phyloP scores from a whole-genome alignment of 768 basidiomycete species.

The Lactarius pseudohatsudake region DNA sequence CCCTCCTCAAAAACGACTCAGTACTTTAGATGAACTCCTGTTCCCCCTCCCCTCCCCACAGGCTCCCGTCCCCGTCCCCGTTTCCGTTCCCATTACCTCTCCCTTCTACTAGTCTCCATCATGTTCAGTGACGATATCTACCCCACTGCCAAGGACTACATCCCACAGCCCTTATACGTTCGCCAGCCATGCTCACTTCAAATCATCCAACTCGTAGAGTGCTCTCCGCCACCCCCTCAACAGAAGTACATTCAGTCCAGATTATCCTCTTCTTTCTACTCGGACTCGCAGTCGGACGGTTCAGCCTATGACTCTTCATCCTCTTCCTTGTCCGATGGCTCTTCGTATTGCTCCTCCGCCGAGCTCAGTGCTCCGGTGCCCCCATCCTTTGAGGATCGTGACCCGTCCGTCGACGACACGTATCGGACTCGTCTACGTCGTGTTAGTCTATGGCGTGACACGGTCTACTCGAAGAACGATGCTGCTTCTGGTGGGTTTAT shows the following conservation, averaged over 20 bases:
- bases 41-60: constrained; percentile 13
- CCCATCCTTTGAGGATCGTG: constrained; percentile 19
- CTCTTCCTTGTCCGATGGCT: constrained; percentile 45
- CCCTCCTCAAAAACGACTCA: constrained; percentile 23
- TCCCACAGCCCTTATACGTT: constrained; percentile 28
- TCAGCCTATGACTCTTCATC: constrained; percentile 45
- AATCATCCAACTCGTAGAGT: constrained; percentile 31
- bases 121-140: constrained; percentile 30
- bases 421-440: constrained; percentile 59
- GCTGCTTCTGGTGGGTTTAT: constrained; percentile 15
- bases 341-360: constrained; percentile 75
- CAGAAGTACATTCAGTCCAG: constrained; percentile 34
- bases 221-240: constrained; percentile 31
- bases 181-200: constrained; percentile 27
- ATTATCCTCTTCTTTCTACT: constrained; percentile 33
- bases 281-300: constrained; percentile 25
- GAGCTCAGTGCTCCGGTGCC: constrained; percentile 32
- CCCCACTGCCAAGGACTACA: constrained; percentile 20
- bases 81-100: not conserved
- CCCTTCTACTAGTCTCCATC: constrained; percentile 21
- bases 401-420: constrained; percentile 46
- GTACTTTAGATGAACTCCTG: constrained; percentile 23
- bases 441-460: constrained; percentile 69
- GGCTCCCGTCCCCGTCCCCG: constrained; percentile 20
- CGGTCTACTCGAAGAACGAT: constrained; percentile 44